Evolutionary conservation across 495 filamentous ascomycete genomes (phyloP), one percentile per base, ranked within the genome.

Genomic region (Podospora sp.): DNA sequence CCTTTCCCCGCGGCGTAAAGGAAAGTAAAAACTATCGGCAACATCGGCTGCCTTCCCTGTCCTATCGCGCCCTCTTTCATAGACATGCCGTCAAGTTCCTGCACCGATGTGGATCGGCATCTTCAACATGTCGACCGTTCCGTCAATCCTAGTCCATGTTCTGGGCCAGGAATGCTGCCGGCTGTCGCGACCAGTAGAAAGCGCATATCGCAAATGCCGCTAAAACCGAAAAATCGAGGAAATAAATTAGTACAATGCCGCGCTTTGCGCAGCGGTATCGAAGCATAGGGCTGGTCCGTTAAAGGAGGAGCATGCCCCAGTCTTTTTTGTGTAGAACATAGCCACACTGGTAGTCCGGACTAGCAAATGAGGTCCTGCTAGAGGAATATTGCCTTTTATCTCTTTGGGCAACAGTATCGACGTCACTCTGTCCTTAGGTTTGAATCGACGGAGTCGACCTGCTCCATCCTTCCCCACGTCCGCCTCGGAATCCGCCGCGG

Each of bases 401-500:
- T 8, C 29, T 55, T 22, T 20, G 20, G 52, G 7, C 3, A 24
- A 55, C n/a, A 22, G 22, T 24, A 11, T 46, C 29, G 21, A 46
- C 65, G 26, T 26, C 52, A 40, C 53, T 53, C 21, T 49, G 14
- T 53, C 6, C 49, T 40, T 66, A 78, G 6, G 75, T 73, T 52
- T 73, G 76, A 56, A 74, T 70, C 5, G 40, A 4, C 14, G 70
- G 68, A 2, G 69, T 35, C 9, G 70, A 5, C 24, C 64, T 61
- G 29, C 60, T 76, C 77, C 77, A 79, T 29, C 20, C 24, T 6
- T 68, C 72, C 9, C 73, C 71, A 8, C 72, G 67, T 16, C 75
- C 69, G 25, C 69, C 68, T 6, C 76, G 69, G 35, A 73, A 79
- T 7, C 72, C 65, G 14, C 76, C 76, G 14, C 77, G 68, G 29